A percentile compares a stretch with the other conserved stretches of the same genome.
Conservation (phyloP, 1,139 yeast species). For the Hansenula lynferdii region DNA sequence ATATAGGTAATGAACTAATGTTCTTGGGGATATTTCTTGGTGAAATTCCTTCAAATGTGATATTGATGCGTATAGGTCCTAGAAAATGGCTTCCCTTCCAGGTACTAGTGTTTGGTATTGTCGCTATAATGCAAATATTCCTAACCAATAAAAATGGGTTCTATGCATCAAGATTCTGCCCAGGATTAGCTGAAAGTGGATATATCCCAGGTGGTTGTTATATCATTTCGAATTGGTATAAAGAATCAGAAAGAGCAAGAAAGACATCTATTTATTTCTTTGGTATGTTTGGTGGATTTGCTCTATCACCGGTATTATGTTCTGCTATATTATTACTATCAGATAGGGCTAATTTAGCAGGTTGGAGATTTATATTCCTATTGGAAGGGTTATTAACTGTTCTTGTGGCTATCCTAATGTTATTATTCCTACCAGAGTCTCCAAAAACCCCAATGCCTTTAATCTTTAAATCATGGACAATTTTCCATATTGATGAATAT, state of each 20-base stretch:
- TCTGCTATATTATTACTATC: constrained; percentile 4
- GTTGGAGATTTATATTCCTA: constrained; percentile 80
- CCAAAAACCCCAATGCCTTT: constrained; percentile 1
- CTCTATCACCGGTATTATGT: constrained; percentile 2
- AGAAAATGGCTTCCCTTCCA: constrained; percentile 33
- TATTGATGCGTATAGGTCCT: constrained; percentile 31
- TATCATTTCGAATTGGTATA: constrained; percentile 4
- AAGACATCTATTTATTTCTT: constrained; percentile 5
- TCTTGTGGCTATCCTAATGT: neutral
- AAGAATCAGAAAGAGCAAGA: constrained; percentile 3
- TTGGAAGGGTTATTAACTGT: constrained; percentile 39
- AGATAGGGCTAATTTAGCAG: constrained; percentile 48
- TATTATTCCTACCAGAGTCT: constrained; percentile 4
- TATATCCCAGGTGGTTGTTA: constrained; percentile 35
- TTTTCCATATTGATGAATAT: constrained; percentile 1
- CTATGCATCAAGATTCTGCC: constrained; percentile 31
- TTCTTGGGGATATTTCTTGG: constrained; percentile 40
- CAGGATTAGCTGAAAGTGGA: constrained; percentile 43
- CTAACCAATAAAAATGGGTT: constrained; percentile 31
- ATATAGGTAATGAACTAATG: constrained; percentile 15
- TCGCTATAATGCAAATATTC: constrained; percentile 34
- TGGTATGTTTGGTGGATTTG: constrained; percentile 6
- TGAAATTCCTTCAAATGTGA: constrained; percentile 42
- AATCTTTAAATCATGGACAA: neutral
- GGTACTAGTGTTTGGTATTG: constrained; percentile 35